Base-by-base conservation (phyloP, 2,329 filamentous ascomycete species). In the Xylaria sp. region DNA sequence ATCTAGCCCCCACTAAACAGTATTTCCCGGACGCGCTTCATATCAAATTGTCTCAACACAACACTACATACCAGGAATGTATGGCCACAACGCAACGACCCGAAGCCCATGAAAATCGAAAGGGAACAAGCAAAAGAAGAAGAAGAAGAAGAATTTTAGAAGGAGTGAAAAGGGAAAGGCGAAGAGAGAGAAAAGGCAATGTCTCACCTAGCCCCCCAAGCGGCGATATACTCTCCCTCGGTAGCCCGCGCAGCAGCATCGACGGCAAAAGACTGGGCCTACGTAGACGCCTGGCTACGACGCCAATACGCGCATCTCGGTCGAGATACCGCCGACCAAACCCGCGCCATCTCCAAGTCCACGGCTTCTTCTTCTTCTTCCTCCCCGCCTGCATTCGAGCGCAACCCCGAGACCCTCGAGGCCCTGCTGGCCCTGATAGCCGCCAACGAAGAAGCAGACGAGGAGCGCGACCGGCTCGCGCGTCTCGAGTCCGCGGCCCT, bases 191-290 rank as follows among this genome's bases (percentile, higher is more conserved):
- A 61, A 46, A 44, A 41, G 18, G 67, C 50, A 69, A 81, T 81
- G 80, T 76, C 78, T 18, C 79, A 82, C 66, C 78, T 81, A 20
- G 62, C 62, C 34, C 65, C 61, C 50, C 68, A 69, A 57, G 78
- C 86, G 13, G 88, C 89, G 69, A 90, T 92, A 66, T 92, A 91
- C 81, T 91, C 90, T 3, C 90, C 90, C 13, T 90, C 89, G 0
- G 83, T 90, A 39, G 89, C 89, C 62, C 91, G 93, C 68, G 90
- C 92, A 69, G 92, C 93, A 73, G 92, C 92, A 71, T 92, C 92
- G 13, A 90, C 92, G 71, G 92, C 94, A 56, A 94, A 95, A 78
- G 94, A 98, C 81, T 98, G 95, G 95, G 91, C 90, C 65, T 94
- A 92, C 73, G 88, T 98, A 74, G 94, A 97, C 81, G 84, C 85